phyloP scores from a whole-genome alignment of 139 green algal species.

The Microglena sp. region DNA sequence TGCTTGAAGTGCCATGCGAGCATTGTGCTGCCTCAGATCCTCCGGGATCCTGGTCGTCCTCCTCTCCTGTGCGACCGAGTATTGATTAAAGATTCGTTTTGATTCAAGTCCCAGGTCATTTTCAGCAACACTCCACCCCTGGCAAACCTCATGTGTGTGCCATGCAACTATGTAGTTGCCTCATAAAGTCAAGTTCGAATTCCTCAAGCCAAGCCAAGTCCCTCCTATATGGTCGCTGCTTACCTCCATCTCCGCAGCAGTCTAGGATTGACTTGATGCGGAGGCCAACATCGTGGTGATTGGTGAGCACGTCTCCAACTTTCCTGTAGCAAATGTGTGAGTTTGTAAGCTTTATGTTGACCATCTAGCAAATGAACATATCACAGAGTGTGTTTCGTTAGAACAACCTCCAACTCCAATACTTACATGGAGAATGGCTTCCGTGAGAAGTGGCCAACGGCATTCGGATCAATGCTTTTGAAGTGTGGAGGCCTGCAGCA shows the following conservation, averaged over 20 bases:
- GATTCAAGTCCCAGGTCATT: too few relatives aligned
- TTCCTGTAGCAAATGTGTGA: slow-evolving; percentile 23
- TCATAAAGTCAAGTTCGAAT: not conserved
- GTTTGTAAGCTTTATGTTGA: not conserved
- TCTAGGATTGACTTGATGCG: slow-evolving; percentile 47
- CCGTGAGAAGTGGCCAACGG: slow-evolving; percentile 43
- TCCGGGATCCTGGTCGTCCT: too few relatives aligned
- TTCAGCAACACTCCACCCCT: too few relatives aligned
- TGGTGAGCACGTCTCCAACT: slow-evolving; percentile 43
- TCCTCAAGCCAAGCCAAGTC: not conserved
- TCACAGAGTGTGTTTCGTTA: too few relatives aligned
- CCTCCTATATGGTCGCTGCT: not conserved
- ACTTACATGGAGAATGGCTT: slow-evolving; percentile 55
- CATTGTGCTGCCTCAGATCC: too few relatives aligned
- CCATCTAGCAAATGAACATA: too few relatives aligned
- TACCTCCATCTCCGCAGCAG: slow-evolving; percentile 15
- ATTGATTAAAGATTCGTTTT: too few relatives aligned
- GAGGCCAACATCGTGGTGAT: slow-evolving; percentile 47
- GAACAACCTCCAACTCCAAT: not conserved
- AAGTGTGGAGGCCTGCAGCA: too few relatives aligned
- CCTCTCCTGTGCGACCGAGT: too few relatives aligned
- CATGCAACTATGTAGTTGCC: not conserved
- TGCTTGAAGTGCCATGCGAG: too few relatives aligned
- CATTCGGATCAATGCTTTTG: too few relatives aligned
- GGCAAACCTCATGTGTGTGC: not conserved